These are phyloP conservation scores for Vinca major DNA, from an alignment of 305 asterid species.

Conservation along the genomic window DNA sequence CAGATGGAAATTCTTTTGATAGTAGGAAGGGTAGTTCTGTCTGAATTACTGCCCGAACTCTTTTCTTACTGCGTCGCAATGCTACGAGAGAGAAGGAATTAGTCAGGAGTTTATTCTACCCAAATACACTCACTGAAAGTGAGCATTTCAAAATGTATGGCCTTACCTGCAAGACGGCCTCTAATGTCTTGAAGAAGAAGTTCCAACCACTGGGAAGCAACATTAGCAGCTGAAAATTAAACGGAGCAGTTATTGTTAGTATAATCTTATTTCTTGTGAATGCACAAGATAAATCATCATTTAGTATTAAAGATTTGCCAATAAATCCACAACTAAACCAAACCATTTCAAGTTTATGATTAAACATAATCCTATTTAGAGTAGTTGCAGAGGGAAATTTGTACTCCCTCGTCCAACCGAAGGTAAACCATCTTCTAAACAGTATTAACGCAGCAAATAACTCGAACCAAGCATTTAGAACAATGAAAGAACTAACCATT, in stretches of 20 bases:
- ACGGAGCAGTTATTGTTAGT: conserved; percentile 1
- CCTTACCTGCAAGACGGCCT: conserved; percentile 79
- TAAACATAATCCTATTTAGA: not conserved
- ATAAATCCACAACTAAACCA: not conserved
- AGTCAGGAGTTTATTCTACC: conserved; percentile 8
- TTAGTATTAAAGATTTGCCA: not conserved
- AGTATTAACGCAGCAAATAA: not conserved
- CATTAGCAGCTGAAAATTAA: conserved; percentile 66
- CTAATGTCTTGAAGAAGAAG: conserved; percentile 74
- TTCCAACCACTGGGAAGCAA: conserved; percentile 95
- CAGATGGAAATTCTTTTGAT: conserved; percentile 53
- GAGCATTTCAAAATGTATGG: conserved; percentile 12
- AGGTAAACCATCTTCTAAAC: not conserved
- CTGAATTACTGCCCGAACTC: conserved; percentile 65
- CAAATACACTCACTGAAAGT: not conserved
- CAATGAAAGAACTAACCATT: conserved; percentile 38
- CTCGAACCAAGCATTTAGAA: not conserved
- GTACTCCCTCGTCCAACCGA: not conserved
- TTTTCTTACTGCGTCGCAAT: conserved; percentile 67
- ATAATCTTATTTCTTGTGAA: not conserved
- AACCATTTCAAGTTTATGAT: not conserved
- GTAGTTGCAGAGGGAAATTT: not conserved
- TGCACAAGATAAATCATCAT: not conserved
- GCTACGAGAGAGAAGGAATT: conserved; percentile 41
- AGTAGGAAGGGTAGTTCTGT: conserved; percentile 61